Evolutionary conservation across 257 asterid species (phyloP), one percentile per base, ranked within the genome.

Genomic region (Plantago major): DNA sequence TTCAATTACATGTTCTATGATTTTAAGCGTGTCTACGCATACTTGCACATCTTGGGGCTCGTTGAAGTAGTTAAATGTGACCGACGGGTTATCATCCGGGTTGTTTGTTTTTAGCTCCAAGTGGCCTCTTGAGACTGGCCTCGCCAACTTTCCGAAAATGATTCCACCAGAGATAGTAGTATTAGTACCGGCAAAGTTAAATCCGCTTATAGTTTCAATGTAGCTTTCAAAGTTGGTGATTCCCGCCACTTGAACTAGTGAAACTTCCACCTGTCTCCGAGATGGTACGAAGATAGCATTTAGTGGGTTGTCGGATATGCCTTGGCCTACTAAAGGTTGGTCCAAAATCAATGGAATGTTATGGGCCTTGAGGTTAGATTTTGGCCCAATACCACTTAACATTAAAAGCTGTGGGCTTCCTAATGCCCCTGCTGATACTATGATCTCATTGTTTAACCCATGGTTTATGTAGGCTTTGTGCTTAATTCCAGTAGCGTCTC

Each of bases 231-330:
- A 56, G 4, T 9, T 46, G 10, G 97, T 92, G 38, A 92, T 89
- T 0, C 99, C 99, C 8, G 86, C 97, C 9, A 87, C 86, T 44
- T 92, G 88, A 54, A 92, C 86, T 64, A 92, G 71, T 15, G 99
- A 88, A 11, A 89, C 90, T 74, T 86, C 95, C 33, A 86, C 96
- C 48, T 87, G 90, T 2, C 3, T 28, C 2, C 95, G 97, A 16
- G 95, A 92, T 9, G 98, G 97, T 0, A 92, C 64, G 26, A 70
- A 92, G 11, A 92, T 59, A 11, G 98, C 91, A 42, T 91, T 88
- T 94, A 91, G 86, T 2, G 99, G 97, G 73, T 92, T 92, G 42
- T 92, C 99, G 5, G 92, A 73, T 97, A 92, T 92, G 38, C 85
- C 94, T 55, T 75, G 92, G 40, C 99, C 99, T 55, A 92, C 94